Evolutionary conservation across 768 basidiomycete species (phyloP), one percentile per base, ranked within the genome.

Genomic region (Candolleomyces aberdarensis): DNA sequence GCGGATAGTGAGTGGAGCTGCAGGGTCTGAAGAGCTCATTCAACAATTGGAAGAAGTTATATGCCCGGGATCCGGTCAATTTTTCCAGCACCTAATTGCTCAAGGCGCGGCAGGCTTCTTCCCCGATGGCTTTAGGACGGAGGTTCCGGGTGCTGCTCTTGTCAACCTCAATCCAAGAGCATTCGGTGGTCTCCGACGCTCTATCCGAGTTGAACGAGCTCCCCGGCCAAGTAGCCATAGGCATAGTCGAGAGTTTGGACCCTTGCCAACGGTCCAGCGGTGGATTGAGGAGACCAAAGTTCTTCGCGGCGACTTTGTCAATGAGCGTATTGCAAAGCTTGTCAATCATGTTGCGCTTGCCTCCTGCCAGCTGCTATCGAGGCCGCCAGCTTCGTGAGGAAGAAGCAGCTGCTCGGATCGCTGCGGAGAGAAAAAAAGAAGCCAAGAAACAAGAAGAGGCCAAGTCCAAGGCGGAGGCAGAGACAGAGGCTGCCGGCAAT

Each of bases 231-330:
- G 71, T 43, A 71, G 71, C 32, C 70, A 73, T 52, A 75, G 74
- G 61, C 84, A 86, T 62, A 80, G 75, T 44, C 85, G 85, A 41
- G 86, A 86, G 49, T 87, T 94, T 53, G 87, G 90, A 36, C 93
- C 94, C 1, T 75, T 92, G 58, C 79, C 91, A 10, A 96, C 95
- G 1, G 70, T 88, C 32, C 91, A 93, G 66, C 84, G 96, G 59
- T 98, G 96, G 96, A 77, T 83, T 1, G 94, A 96, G 69, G 95
- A 96, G 72, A 86, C 85, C 62, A 92, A 90, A 68, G 86, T 91
- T 36, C 75, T 92, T 22, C 87, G 93, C 60, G 88, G 91, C 15
- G 86, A 86, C 64, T 89, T 89, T 61, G 83, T 87, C 9, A 72
- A 81, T 10, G 87, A 91, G 59, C 83, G 93, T n/a, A 78, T 85